These are phyloP conservation scores for Hypocrella siamensis DNA, from an alignment of 2,329 filamentous ascomycete species.

Conservation along the genomic window DNA sequence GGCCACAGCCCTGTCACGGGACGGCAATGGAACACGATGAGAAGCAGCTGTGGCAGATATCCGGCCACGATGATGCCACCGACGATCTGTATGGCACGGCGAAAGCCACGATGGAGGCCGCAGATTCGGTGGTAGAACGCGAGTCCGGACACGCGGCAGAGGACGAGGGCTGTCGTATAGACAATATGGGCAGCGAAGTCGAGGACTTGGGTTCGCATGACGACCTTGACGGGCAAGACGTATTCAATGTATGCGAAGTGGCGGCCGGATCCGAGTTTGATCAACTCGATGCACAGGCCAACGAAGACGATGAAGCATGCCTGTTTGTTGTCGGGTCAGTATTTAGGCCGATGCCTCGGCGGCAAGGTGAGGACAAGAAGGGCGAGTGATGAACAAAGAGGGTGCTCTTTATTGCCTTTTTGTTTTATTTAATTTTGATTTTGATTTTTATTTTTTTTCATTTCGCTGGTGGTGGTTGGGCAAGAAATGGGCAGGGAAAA, in stretches of 20 bases:
- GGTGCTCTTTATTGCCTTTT: no score
- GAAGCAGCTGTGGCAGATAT: conserved; percentile 30
- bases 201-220: conserved; percentile 26
- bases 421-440: no score
- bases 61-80: conserved; percentile 22
- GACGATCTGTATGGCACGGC: conserved; percentile 18
- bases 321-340: conserved; percentile 7
- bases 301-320: conserved; percentile 25
- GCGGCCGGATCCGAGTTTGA: conserved; percentile 29
- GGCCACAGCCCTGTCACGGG: conserved; percentile 36
- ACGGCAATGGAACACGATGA: conserved; percentile 34
- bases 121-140: conserved; percentile 34
- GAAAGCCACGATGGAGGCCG: conserved; percentile 18
- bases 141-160: conserved; percentile 34
- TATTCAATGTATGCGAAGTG: conserved; percentile 30
- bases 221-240: conserved; percentile 23
- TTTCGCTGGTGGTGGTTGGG: no score
- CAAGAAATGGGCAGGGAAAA: no score
- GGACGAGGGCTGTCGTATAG: conserved; percentile 31
- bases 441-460: no score
- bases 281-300: conserved; percentile 25
- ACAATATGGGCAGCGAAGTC: conserved; percentile 35
- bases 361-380: conserved; percentile 2
- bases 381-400: neutral
- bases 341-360: neutral